Base-by-base conservation (phyloP, 2,329 filamentous ascomycete genomes). In the Helotiales sp. region DNA sequence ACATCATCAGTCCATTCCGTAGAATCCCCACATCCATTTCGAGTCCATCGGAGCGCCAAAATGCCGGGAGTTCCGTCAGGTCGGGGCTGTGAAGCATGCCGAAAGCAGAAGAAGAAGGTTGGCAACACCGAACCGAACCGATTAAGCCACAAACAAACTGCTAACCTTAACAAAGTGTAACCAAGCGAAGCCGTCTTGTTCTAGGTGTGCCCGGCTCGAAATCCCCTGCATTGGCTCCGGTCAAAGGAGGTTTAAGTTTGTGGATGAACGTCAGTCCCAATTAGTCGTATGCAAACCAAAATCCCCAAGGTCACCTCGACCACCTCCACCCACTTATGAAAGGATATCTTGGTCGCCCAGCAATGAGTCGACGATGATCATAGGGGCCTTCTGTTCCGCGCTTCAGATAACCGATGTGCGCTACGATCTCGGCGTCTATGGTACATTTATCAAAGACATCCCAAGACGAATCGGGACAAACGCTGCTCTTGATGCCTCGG, bases 361-460 rank as follows among this genome's bases (percentile, higher is more conserved):
- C 40, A 82, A 79, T 61, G 70, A 75, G 17, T 68, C 55, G 4
- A 54, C 57, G 11, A 45, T 78, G 0, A 77, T 74, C 2, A 67
- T 73, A 20, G 47, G 47, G 22, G 49, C 47, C 10, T 63, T 75
- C 61, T 79, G 73, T 58, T 78, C 66, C 59, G 73, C 73, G 57
- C 77, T 83, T 1, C 70, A 78, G 28, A 75, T 81, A 3, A 79
- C 77, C 0, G 82, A 85, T 54, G 75, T 83, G 20, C 77, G 81
- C 20, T 85, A 82, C 68, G 83, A 85, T 52, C 70, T 86, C 6
- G 75, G 76, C 49, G 82, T 80, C 15, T 86, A 83, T 67, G 84
- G 84, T 0, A 70, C 73, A 0, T 85, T 82, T 68, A 71, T 86
- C 11, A 74, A 75, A 1, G 77, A 82, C n/a, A 73, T 86, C 0